Evolutionary conservation across 2,329 filamentous ascomycete genomes (phyloP), one percentile per base, ranked within the genome.

Genomic region (Lasiodiplodia gonubiensis): DNA sequence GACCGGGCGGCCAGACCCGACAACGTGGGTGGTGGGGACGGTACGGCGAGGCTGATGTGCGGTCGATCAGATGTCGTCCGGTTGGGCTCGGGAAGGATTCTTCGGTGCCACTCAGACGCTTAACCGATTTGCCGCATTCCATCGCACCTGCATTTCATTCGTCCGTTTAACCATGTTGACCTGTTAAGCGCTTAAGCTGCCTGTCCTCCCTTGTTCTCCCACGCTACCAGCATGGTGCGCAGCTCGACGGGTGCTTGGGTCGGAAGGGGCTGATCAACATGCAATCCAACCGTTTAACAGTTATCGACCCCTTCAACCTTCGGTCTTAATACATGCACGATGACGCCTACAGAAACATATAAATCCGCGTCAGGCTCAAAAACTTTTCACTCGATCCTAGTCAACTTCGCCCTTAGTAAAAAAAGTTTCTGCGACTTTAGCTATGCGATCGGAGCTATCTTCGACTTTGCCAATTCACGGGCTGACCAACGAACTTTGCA

Each of bases 1-100:
- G 57, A 18, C 39, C 30, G 42, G 30, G 30, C 12, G 46, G 42
- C 59, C 18, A 23, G 27, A 51, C 46, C 59, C 59, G 59, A 33
- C 46, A 63, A 30, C 35, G 42, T 63, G 59, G 59, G 46, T 51
- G 23, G 46, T 63, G 46, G 59, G 46, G 46, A 63, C 46, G 59
- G 59, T 35, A 51, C 25, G 30, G 23, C 46, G 39, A 63, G 35
- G 10, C 59, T 63, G 35, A 51, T 33, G 59, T 63, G 46, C 42
- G 46, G 59, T 51, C 59, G 59, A 51, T 63, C 59, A 51, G 18
- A 14, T 51, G 59, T 63, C 46, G 59, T 63, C 46, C 27, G 46
- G 16, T 51, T 30, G 27, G 59, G 42, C 8, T 49, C 27, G 46
- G 42, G 33, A 23, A 63, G 42, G 59, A 51, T 63, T 63, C 27